Conservation (phyloP, 2,329 filamentous ascomycete genomes). For the Pseudocercospora musae region DNA sequence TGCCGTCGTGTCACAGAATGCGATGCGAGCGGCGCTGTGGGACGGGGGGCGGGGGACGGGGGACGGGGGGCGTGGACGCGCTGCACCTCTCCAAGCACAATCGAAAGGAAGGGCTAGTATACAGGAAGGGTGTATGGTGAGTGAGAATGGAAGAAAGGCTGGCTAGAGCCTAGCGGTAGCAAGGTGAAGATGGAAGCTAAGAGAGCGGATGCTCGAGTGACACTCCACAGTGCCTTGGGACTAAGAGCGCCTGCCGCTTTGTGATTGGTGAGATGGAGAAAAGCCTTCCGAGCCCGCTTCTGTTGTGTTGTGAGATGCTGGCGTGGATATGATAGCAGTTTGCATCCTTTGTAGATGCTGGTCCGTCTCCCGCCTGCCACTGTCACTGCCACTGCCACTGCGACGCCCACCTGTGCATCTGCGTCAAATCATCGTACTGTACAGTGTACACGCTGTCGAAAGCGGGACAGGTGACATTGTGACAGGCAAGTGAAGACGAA, state of each 20-base stretch:
- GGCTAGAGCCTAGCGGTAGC: background rate
- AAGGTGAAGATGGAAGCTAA: background rate
- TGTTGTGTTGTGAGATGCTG: too few species aligned
- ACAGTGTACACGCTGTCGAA: background rate
- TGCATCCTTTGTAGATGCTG: too few species aligned
- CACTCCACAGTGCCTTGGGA: background rate
- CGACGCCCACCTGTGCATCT: background rate
- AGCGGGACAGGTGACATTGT: too few species aligned
- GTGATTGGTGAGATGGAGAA: background rate
- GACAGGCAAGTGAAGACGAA: background rate
- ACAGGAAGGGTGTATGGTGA: background rate
- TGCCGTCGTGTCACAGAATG: background rate
- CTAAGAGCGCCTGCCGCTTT: background rate
- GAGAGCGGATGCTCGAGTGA: background rate
- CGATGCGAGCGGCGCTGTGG: slow-evolving; percentile 1
- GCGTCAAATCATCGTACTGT: too few species aligned
- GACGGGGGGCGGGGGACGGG: too few species aligned
- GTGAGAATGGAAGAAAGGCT: background rate
- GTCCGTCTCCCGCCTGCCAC: background rate
- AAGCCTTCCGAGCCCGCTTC: slow-evolving; percentile 1
- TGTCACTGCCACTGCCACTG: too few species aligned
- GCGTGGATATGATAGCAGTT: too few species aligned
- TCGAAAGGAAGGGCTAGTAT: background rate
- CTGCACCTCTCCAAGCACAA: background rate
- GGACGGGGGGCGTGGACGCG: background rate